A percentile compares a stretch with the other conserved stretches of the same genome.
Conservation (phyloP, 108 stramenopile species). For the Nitzschia sp. region DNA sequence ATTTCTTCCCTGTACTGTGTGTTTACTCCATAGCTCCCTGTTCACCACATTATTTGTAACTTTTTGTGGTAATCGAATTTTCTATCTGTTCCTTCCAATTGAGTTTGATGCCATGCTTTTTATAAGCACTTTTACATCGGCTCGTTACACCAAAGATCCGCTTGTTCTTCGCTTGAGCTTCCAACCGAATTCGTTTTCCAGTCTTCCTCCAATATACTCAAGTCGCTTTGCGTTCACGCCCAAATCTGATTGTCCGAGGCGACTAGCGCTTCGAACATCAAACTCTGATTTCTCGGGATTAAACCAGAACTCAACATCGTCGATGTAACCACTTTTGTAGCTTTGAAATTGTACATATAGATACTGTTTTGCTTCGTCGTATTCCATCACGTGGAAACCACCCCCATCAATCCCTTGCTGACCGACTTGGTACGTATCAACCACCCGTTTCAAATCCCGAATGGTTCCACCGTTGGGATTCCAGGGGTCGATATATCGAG, state of each 20-base stretch:
- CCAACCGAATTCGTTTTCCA: constrained; percentile 29
- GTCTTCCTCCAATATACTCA: constrained; percentile 18
- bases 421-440: constrained; percentile 63
- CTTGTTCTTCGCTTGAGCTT: constrained; percentile 17
- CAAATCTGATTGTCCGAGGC: constrained; percentile 78
- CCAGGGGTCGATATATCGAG: constrained; percentile 20
- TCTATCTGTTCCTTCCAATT: no score
- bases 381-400: constrained; percentile 58
- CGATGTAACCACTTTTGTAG: constrained; percentile 67
- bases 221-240: constrained; percentile 59
- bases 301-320: constrained; percentile 61
- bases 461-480: neutral
- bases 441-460: constrained; percentile 11
- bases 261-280: constrained; percentile 44
- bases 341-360: constrained; percentile 68
- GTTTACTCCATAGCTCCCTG: no score
- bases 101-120: no score
- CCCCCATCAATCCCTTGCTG: constrained; percentile 74
- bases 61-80: no score
- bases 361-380: constrained; percentile 37
- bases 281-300: constrained; percentile 2
- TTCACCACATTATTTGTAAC: no score
- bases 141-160: constrained; percentile 23
- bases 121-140: no score
- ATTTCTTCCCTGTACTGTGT: no score